Percentiles rank a stretch among this genome's conserved stretches.
Conservation (phyloP, 192 early-diverging fungal genomes). For the Coemansia sp. region DNA sequence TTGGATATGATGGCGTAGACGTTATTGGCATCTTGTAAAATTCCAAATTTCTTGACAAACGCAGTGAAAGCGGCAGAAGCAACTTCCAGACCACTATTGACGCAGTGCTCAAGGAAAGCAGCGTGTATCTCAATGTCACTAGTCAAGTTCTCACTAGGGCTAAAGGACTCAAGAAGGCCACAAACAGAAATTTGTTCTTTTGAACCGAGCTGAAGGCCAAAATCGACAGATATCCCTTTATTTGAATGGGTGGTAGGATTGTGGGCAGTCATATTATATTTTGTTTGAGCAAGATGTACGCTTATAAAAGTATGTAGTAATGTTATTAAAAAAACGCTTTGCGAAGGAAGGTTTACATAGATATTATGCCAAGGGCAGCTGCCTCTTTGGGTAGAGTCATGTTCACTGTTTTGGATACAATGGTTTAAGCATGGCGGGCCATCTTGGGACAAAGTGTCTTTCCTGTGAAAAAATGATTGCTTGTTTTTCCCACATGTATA, state of each 20-base stretch:
- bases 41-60: constrained; percentile 1
- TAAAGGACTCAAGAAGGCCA: not conserved
- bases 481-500: no score
- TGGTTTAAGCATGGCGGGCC: no score
- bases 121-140: constrained; percentile 13
- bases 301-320: no score
- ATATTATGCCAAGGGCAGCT: no score
- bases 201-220: not conserved
- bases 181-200: not conserved
- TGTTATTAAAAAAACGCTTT: no score
- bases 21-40: not conserved
- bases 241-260: not conserved
- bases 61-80: not conserved
- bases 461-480: no score
- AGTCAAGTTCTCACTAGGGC: not conserved
- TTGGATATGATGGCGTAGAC: constrained; percentile 16
- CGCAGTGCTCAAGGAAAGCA: constrained; percentile 14
- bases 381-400: no score
- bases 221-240: not conserved
- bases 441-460: no score
- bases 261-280: not conserved
- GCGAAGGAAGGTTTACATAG: no score
- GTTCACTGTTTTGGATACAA: no score
- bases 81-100: not conserved
- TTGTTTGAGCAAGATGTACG: no score